Percentiles rank a stretch among this genome's conserved stretches.
Conservation (phyloP, 306 rosid genomes). For the Mucuna pruriens region DNA sequence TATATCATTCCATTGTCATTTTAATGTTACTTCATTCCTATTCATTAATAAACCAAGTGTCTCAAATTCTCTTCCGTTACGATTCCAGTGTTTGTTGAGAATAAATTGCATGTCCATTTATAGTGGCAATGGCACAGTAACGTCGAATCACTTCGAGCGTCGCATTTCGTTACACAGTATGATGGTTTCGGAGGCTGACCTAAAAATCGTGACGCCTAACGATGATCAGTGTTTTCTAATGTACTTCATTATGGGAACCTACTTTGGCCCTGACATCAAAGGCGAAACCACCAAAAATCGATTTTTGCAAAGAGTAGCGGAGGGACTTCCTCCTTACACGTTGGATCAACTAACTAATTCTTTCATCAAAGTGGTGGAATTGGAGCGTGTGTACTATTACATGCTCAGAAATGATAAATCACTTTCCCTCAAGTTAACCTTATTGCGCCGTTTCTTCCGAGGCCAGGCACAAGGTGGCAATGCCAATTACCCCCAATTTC, state of each 20-base stretch:
- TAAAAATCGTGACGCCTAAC: slow-evolving; percentile 18
- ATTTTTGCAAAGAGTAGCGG: slow-evolving; percentile 64
- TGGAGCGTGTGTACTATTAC: slow-evolving; percentile 52
- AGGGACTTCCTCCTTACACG: slow-evolving; percentile 69
- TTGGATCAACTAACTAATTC: slow-evolving; percentile 51
- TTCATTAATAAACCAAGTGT: no score
- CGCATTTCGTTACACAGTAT: background rate
- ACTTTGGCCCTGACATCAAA: slow-evolving; percentile 71
- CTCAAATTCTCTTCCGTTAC: no score
- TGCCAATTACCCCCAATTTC: slow-evolving; percentile 57
- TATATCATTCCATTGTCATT: no score
- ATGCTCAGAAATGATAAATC: slow-evolving; percentile 62
- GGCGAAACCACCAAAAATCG: slow-evolving; percentile 48
- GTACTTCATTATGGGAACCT: slow-evolving; percentile 63
- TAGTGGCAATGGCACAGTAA: no score
- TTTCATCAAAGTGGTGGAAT: slow-evolving; percentile 46
- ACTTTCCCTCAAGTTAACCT: slow-evolving; percentile 34
- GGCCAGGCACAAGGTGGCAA: slow-evolving; percentile 37
- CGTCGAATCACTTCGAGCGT: no score
- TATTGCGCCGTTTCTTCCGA: slow-evolving; percentile 50
- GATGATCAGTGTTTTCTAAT: slow-evolving; percentile 58
- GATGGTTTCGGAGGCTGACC: background rate
- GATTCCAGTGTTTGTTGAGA: no score
- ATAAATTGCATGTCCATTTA: no score
- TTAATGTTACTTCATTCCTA: no score